Evolutionary conservation across 441 rosid genomes (phyloP), one percentile per base, ranked within the genome.

Genomic region (Mallotus japonicus): DNA sequence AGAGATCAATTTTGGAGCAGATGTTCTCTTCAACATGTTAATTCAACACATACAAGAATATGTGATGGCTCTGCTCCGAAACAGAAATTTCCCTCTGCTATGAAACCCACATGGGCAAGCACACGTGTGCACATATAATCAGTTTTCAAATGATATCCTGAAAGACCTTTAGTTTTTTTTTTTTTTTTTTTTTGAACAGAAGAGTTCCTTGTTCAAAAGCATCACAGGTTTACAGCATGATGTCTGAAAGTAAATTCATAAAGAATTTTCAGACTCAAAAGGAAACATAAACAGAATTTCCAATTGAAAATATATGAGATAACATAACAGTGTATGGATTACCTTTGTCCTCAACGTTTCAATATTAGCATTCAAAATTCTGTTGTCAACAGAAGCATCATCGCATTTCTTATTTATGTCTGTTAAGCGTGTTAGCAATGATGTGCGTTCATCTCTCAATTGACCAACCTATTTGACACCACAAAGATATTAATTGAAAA

Each of bases 281-380:
- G 16, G 53, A 47, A 16, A 42, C 44, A 14, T 53, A 64, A 13
- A 63, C 13, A 3, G 14, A 56, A 44, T 40, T 5, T 14, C 54
- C 62, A 46, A 72, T 58, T 22, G 20, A 65, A 16, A 47, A 17
- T 2, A 62, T 5, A 24, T 5, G n/a, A 42, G 65, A 47, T 17
- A 37, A 37, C 40, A 62, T 7, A 51, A 44, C 6, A 6, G 16
- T 42, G 42, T 19, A 55, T 53, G n/a, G 59, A 72, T 69, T 80
- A 95, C 99, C 91, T 92, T 95, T 59, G 97, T 88, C 81, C 99
- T 85, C 73, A 95, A 71, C 13, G 98, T 90, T 86, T 95, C 99
- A 42, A 95, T 92, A 75, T 92, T 94, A 75, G 98, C 98, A 86
- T 89, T 95, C 81, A 92, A 83, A 81, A 95, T 91, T 84, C 98